Evolutionary conservation across 768 basidiomycete species (phyloP), one percentile per base, ranked within the genome.

Genomic region (Lactarius quietus): DNA sequence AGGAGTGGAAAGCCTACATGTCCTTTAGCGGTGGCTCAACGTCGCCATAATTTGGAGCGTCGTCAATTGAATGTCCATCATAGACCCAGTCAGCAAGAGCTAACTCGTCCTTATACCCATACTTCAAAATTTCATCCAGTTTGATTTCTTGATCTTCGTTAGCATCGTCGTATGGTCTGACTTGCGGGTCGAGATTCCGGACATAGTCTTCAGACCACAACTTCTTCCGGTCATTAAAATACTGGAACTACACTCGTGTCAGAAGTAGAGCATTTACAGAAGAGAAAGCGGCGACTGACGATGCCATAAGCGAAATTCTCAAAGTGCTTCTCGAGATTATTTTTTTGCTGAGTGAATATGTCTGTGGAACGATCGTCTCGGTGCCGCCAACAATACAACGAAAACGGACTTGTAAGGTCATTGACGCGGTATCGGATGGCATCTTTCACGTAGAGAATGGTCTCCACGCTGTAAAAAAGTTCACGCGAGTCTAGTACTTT

Each of bases 221-320:
- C 20, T 38, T 29, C 3, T 36, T 58, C n/a, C 6, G 3, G 28
- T 41, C 29, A n/a, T 48, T 18, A 33, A 41, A 35, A 23, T 57
- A 57, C 7, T 58, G 55, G 52, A 68, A 67, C 68, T 69, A 29
- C 5, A 54, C 48, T 8, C 3, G 29, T 7, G 23, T 57, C 57
- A 59, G 45, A 33, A 48, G 10, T 31, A 28, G 39, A 28, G 28
- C 6, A 1, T 2, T 38, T 14, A 2, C 20, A 23, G 12, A 57
- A 12, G 6, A 18, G 36, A 33, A 62, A 20, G 17, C 23, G 41
- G 45, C 9, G 12, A 70, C 55, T 61, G 7, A 72, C 71, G 3
- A 70, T 59, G 6, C 71, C 71, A 26, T 65, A 48, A 1, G 71
- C 72, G 57, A 72, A 72, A n/a, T 20, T 62, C 43, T 70, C 39